Base-by-base conservation (phyloP, 192 early-diverging fungal genomes). In the Coemansia sp. region DNA sequence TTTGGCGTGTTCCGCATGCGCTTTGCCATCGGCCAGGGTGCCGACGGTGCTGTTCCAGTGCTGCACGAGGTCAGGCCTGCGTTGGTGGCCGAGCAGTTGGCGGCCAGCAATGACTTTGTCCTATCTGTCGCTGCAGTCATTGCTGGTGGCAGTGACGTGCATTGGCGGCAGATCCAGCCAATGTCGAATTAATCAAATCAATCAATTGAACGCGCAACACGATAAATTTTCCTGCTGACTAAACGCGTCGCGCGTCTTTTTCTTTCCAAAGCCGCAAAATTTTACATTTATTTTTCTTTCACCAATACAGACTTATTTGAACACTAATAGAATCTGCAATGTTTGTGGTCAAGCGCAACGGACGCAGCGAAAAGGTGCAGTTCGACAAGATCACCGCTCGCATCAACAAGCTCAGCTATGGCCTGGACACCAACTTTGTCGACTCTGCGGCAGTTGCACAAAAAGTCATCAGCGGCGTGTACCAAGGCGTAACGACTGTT, bases 351-450 rank as follows among this genome's bases (percentile, higher is more conserved):
- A 79, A 79, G 66, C 61, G 76, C 55, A 91, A 92, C 79, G 94
- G 94, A 52, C 84, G 91, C 67, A 87, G 87, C 66, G 96, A 98
- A 72, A 85, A 87, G 68, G 96, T 98, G 47, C 92, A 93, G 70
- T 98, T 98, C 68, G 94, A 98, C 86, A 98, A 98, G 82, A 92
- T 92, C 65, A 90, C 94, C 0, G 85, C 89, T 15, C 87, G 96
- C 50, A 93, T 98, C 83, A 87, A 83, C 75, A 98, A 96, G 84
- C 88, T 98, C 17, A 93, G 91, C 77, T 90, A 96, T 82, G 92
- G 93, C 25, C 86, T 98, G 65, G 92, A 98, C 82, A 86, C 86
- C 46, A 88, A 92, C 82, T 96, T 87, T 79, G 90, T 98, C 20
- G 93, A 95, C 73, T 91, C 94, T 34, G 87, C 90, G 4, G 82